Conservation (phyloP, 1,284 basidiomycete species). For the Papiliotrema flavescens region DNA sequence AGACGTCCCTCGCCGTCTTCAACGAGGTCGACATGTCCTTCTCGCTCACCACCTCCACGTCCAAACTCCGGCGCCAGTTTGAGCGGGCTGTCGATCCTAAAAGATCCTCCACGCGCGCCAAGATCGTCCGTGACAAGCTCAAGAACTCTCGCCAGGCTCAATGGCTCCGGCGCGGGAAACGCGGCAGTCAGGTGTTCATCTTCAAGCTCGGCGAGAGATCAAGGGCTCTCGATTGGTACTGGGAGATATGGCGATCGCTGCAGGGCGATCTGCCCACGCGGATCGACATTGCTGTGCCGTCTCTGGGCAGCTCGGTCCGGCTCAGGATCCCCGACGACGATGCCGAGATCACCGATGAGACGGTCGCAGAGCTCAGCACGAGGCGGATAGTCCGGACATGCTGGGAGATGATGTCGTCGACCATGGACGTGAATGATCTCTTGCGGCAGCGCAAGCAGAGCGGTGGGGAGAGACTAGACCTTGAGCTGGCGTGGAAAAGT, state of each 20-base stretch:
- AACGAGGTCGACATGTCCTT: conserved; percentile 42
- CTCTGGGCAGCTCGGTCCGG: conserved; percentile 32
- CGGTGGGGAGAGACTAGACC: conserved; percentile 10
- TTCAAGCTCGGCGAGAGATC: conserved; percentile 39
- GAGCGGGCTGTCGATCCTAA: conserved; percentile 9
- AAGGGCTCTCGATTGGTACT: conserved; percentile 47
- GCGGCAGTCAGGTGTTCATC: conserved; percentile 40
- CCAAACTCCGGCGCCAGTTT: conserved; percentile 20
- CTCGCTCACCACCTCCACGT: conserved; percentile 32
- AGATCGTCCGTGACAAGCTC: conserved; percentile 18
- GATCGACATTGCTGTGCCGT: conserved; percentile 38
- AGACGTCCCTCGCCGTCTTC: conserved; percentile 40
- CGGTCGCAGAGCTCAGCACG: conserved; percentile 18
- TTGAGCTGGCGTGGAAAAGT: conserved; percentile 43
- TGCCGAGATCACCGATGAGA: conserved; percentile 16
- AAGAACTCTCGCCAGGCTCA: conserved; percentile 34
- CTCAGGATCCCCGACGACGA: conserved; percentile 33
- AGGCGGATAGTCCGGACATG: conserved; percentile 23
- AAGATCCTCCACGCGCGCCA: conserved; percentile 12
- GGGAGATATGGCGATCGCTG: conserved; percentile 44
- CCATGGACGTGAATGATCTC: conserved; percentile 25
- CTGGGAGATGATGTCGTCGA: conserved; percentile 30
- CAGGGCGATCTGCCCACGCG: conserved; percentile 33
- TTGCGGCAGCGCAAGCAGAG: conserved; percentile 15
- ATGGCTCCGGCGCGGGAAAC: conserved; percentile 23